Conservation (phyloP, 139 green algal species). For the Micractinium conductrix region DNA sequence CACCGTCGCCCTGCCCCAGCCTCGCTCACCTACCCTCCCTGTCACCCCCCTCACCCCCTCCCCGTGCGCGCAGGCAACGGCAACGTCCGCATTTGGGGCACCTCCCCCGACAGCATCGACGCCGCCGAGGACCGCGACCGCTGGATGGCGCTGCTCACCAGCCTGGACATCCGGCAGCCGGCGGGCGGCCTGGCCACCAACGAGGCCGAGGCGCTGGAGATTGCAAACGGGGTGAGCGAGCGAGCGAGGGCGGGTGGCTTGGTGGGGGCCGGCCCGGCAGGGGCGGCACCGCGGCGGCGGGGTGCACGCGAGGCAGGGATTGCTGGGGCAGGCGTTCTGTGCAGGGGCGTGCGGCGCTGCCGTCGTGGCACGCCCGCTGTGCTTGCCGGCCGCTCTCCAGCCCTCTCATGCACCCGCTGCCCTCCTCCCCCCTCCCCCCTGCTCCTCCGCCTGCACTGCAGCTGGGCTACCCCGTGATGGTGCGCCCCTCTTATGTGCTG, state of each 20-base stretch:
- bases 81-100: constrained; percentile 96
- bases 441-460: not conserved
- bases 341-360: too few species aligned
- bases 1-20: not conserved
- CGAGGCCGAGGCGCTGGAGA: constrained; percentile 80
- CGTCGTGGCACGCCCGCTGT: too few species aligned
- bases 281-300: too few species aligned
- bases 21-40: not conserved
- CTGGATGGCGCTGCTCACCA: constrained; percentile 77
- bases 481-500: constrained; percentile 97
- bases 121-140: constrained; percentile 95
- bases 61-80: constrained; percentile 68
- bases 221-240: constrained; percentile 61
- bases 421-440: not conserved
- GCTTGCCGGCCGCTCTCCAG: not conserved
- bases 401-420: not conserved
- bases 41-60: too few species aligned
- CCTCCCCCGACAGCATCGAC: constrained; percentile 94
- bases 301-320: too few species aligned
- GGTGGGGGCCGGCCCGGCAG: too few species aligned
- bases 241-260: too few species aligned
- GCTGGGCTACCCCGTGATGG: constrained; percentile 98
- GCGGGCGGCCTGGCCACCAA: constrained; percentile 54
- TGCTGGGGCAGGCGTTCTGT: too few species aligned
- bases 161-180: constrained; percentile 92